phyloP scores from a whole-genome alignment of 2,329 filamentous ascomycete species.

The Cladosporium sp. region DNA sequence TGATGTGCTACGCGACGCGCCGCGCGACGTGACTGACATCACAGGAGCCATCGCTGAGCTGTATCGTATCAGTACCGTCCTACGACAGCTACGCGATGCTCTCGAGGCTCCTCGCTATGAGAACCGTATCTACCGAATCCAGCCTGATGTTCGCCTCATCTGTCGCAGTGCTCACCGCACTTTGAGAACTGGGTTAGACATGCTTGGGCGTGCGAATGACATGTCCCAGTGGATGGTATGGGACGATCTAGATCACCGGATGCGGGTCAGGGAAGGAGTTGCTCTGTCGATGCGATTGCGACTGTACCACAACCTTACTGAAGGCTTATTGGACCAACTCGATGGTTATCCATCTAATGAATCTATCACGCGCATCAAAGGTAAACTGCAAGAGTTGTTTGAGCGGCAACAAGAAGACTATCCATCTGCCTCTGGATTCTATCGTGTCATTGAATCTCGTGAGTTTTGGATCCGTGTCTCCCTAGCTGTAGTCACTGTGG shows the following conservation, averaged over 20 bases:
- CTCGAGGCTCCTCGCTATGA: constrained; percentile 38
- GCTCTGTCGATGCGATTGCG: constrained; percentile 46
- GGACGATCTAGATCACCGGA: constrained; percentile 45
- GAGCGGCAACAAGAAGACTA: background rate
- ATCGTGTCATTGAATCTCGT: background rate
- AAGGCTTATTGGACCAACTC: constrained; percentile 25
- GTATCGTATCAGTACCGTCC: constrained; percentile 49
- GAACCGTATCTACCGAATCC: constrained; percentile 37
- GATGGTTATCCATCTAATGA: background rate
- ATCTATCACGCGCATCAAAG: constrained; percentile 11
- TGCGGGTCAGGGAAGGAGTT: constrained; percentile 45
- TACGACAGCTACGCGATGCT: constrained; percentile 46
- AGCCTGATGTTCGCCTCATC: constrained; percentile 46
- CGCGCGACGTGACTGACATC: constrained; percentile 48
- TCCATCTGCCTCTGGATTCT: background rate
- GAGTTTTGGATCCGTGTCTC: background rate
- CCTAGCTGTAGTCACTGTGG: background rate
- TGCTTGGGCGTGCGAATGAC: constrained; percentile 39
- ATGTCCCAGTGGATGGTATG: constrained; percentile 46
- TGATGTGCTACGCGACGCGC: constrained; percentile 13
- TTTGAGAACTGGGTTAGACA: constrained; percentile 46
- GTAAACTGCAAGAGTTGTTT: background rate
- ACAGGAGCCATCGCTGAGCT: constrained; percentile 52
- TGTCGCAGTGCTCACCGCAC: constrained; percentile 49
- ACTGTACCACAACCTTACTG: constrained; percentile 48